Evolutionary conservation across 768 basidiomycete genomes (phyloP).

Genomic region (Mycena pura): DNA sequence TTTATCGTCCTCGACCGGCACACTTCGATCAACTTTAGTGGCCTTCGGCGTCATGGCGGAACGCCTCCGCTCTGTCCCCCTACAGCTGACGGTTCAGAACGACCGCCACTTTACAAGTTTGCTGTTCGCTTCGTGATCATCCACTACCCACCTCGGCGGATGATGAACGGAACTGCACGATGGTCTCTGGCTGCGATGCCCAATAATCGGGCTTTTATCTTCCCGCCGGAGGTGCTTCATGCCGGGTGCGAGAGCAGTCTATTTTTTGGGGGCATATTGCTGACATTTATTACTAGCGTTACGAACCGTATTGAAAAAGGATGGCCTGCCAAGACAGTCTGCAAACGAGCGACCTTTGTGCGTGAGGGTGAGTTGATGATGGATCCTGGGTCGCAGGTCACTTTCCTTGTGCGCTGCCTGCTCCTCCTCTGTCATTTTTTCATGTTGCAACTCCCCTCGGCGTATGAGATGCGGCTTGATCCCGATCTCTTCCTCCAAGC

Average conservation of each 20-base stretch:
- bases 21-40: conserved; percentile 2
- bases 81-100: no score
- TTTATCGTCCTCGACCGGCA: not conserved
- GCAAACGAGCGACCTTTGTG: not conserved
- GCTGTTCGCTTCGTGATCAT: conserved; percentile 3
- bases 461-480: not conserved
- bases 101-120: not conserved
- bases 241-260: not conserved
- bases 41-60: not conserved
- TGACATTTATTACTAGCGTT: not conserved
- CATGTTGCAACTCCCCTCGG: not conserved
- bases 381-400: not conserved
- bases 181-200: not conserved
- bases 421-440: not conserved
- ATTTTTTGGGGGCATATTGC: no score
- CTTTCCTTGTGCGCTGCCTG: not conserved
- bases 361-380: conserved; percentile 12
- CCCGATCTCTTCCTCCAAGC: not conserved
- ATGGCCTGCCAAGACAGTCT: not conserved
- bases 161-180: conserved; percentile 10
- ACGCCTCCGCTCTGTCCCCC: not conserved
- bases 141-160: conserved; percentile 1
- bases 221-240: conserved; percentile 8
- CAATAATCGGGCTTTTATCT: not conserved
- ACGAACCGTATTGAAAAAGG: not conserved